phyloP scores from a whole-genome alignment of 192 early-diverging fungal species.

The Rhizophagus clarus region DNA sequence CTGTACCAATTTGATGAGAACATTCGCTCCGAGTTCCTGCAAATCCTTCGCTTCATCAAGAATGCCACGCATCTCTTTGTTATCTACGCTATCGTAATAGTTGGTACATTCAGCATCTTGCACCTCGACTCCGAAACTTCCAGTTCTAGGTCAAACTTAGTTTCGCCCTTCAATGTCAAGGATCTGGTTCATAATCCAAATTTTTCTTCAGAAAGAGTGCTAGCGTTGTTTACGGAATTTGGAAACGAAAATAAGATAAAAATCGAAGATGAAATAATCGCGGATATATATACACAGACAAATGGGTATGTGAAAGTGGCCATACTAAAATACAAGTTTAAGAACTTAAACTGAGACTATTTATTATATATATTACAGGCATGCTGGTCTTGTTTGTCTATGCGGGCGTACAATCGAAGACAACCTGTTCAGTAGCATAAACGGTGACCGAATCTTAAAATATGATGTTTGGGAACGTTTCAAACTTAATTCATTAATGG shows the following conservation, averaged over 20 bases:
- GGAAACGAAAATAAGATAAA: background rate
- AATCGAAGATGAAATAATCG: background rate
- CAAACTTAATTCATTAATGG: too few relatives aligned
- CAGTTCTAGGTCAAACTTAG: background rate
- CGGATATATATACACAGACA: background rate
- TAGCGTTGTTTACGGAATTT: background rate
- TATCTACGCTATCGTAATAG: background rate
- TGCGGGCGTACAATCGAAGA: slow-evolving; percentile 5
- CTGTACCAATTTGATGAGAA: background rate
- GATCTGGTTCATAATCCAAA: background rate
- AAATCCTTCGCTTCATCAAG: background rate
- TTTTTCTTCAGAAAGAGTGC: background rate
- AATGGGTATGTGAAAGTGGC: slow-evolving; percentile 7
- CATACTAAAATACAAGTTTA: too few relatives aligned
- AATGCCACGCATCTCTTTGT: background rate
- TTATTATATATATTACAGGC: too few relatives aligned
- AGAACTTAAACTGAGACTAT: too few relatives aligned
- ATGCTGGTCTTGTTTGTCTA: background rate
- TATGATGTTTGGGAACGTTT: too few relatives aligned
- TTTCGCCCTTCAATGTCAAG: background rate
- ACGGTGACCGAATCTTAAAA: too few relatives aligned
- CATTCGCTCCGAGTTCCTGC: background rate
- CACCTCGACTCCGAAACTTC: background rate
- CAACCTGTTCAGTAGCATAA: background rate
- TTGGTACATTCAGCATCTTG: background rate